Conservation (phyloP, 306 rosid species). For the Pterocarpus macrocarpus region DNA sequence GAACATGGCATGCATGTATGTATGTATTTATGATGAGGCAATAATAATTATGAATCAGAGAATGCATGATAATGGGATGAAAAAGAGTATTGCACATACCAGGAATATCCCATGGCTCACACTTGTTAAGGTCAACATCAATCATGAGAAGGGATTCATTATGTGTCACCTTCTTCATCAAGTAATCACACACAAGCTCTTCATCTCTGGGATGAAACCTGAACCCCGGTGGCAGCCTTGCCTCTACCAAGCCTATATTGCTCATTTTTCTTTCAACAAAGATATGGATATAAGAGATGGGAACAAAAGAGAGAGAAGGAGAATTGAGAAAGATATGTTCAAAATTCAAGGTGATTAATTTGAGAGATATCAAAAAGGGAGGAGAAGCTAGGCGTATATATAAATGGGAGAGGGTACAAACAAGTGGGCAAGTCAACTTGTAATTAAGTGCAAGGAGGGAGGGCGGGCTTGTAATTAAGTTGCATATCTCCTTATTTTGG, state of each 20-base stretch:
- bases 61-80: neutral
- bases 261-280: slow-evolving; percentile 57
- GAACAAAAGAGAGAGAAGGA: neutral
- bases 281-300: neutral
- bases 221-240: slow-evolving; percentile 89
- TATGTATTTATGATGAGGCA: neutral
- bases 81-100: slow-evolving; percentile 45
- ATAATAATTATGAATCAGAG: too few species aligned
- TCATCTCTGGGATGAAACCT: slow-evolving; percentile 97
- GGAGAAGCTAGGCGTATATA: slow-evolving; percentile 52
- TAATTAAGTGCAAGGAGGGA: slow-evolving; percentile 45
- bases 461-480: slow-evolving; percentile 26
- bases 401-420: slow-evolving; percentile 46
- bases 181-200: slow-evolving; percentile 88
- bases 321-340: slow-evolving; percentile 15
- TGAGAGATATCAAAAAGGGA: slow-evolving; percentile 26
- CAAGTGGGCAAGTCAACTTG: slow-evolving; percentile 62
- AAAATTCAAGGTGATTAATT: slow-evolving; percentile 21
- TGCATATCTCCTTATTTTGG: neutral
- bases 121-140: slow-evolving; percentile 95
- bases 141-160: slow-evolving; percentile 70
- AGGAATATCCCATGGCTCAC: slow-evolving; percentile 97
- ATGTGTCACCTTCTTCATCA: slow-evolving; percentile 72
- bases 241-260: slow-evolving; percentile 87
- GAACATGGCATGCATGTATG: too few species aligned